phyloP scores from a whole-genome alignment of 768 basidiomycete genomes.

The Rhizopogon vesiculosus region DNA sequence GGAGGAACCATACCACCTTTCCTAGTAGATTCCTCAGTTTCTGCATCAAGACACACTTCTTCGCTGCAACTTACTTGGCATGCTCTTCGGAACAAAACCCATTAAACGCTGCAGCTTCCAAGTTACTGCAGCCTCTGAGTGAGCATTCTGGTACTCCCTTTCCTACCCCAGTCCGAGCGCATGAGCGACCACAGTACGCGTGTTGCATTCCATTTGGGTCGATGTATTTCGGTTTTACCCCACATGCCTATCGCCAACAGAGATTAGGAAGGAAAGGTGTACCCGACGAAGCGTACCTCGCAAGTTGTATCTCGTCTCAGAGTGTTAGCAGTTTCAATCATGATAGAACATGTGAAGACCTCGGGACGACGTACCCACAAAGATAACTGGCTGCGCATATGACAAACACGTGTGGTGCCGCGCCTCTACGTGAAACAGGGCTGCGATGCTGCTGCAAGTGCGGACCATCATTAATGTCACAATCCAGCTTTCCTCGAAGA shows the following conservation, averaged over 20 bases:
- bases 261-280: neutral
- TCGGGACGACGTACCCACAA: neutral
- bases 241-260: slow-evolving; percentile 41
- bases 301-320: slow-evolving; percentile 9
- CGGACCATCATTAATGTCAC: neutral
- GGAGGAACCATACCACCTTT: neutral
- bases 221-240: slow-evolving; percentile 56
- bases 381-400: neutral
- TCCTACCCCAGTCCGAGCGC: slow-evolving; percentile 43
- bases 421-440: too few relatives aligned
- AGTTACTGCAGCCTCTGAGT: slow-evolving; percentile 48
- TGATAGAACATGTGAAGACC: neutral
- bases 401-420: neutral
- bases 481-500: neutral
- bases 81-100: slow-evolving; percentile 59
- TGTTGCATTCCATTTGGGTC: slow-evolving; percentile 53
- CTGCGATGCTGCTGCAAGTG: neutral
- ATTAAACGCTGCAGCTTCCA: slow-evolving; percentile 43
- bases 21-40: neutral
- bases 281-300: slow-evolving; percentile 14
- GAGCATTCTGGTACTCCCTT: slow-evolving; percentile 37
- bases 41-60: neutral
- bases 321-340: neutral
- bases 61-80: slow-evolving; percentile 39
- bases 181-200: slow-evolving; percentile 57